Percentiles rank a stretch among this genome's conserved stretches.
These are phyloP conservation scores for Mycena rosella DNA, from an alignment of 768 basidiomycete genomes.

Conservation along the genomic window DNA sequence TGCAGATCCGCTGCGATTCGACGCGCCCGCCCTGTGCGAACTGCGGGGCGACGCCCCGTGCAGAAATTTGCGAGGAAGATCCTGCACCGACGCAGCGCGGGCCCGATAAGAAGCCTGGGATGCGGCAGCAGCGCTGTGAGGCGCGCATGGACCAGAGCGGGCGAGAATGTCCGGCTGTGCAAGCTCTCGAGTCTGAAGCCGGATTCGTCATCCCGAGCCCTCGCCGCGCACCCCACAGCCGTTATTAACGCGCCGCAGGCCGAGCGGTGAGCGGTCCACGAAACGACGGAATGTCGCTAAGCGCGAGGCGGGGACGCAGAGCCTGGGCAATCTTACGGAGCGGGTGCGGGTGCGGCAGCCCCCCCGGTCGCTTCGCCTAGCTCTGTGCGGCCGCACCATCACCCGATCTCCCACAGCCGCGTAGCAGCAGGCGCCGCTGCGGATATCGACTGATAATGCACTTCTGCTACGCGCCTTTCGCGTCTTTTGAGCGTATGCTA, in stretches of 20 bases:
- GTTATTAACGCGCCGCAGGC: too few species aligned
- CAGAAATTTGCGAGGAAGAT: constrained; percentile 66
- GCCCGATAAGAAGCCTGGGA: constrained; percentile 69
- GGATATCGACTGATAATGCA: background rate
- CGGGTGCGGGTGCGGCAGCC: background rate
- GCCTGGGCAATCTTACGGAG: constrained; percentile 5
- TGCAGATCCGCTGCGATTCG: constrained; percentile 72
- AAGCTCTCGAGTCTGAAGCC: background rate
- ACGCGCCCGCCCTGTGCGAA: constrained; percentile 68
- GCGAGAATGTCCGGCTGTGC: constrained; percentile 50
- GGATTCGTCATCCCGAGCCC: too few species aligned
- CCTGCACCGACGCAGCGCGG: constrained; percentile 68
- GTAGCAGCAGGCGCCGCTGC: background rate
- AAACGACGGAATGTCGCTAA: too few species aligned
- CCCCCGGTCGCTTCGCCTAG: too few species aligned
- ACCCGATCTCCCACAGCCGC: background rate
- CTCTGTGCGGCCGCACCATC: too few species aligned
- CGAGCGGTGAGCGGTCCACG: too few species aligned
- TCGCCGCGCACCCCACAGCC: too few species aligned
- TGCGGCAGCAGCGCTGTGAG: constrained; percentile 65
- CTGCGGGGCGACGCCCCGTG: constrained; percentile 63
- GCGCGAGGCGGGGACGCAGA: too few species aligned
- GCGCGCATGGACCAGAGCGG: constrained; percentile 55
- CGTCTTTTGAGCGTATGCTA: background rate
- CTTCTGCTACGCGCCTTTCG: background rate